Percentiles rank a stretch among this genome's conserved stretches.
Evolutionary conservation across 139 green algal genomes (phyloP).

Genomic region (Chlorella sp.): DNA sequence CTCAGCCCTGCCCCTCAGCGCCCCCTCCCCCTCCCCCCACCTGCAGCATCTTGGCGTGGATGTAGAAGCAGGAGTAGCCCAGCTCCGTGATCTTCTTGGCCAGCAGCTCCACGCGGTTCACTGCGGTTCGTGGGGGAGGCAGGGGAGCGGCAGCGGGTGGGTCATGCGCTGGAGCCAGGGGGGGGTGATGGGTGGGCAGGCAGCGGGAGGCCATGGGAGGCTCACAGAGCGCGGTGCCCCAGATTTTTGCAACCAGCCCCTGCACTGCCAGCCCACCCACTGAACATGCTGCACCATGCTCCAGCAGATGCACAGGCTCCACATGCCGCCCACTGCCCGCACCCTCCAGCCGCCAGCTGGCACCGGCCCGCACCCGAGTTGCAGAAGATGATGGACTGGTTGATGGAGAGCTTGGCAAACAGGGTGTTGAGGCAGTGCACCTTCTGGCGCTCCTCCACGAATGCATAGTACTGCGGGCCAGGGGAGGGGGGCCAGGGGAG

Average conservation of each 20-base stretch:
- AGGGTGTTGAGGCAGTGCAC: constrained; percentile 94
- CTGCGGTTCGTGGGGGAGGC: too few species aligned
- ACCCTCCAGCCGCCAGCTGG: background rate
- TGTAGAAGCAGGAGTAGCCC: constrained; percentile 99
- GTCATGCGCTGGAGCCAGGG: background rate
- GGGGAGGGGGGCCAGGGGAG: background rate
- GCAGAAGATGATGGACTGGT: constrained; percentile 99
- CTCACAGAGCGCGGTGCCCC: background rate
- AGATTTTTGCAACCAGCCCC: too few species aligned
- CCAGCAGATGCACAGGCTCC: too few species aligned
- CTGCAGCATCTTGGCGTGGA: constrained; percentile 99
- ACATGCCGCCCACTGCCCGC: background rate
- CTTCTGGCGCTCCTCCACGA: constrained; percentile 99
- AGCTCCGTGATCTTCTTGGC: constrained; percentile 99
- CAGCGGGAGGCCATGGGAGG: background rate
- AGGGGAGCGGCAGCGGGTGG: background rate
- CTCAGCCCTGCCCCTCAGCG: background rate
- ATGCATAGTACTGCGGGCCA: constrained; percentile 95
- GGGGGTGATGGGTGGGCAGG: background rate
- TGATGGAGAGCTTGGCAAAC: constrained; percentile 88
- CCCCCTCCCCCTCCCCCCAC: background rate
- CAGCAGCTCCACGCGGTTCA: constrained; percentile 92
- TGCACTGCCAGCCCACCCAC: too few species aligned
- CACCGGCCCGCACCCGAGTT: constrained; percentile 93
- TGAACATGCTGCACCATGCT: background rate